Conservation (phyloP, 179 eudicot species). For the Vitellaria paradoxa region DNA sequence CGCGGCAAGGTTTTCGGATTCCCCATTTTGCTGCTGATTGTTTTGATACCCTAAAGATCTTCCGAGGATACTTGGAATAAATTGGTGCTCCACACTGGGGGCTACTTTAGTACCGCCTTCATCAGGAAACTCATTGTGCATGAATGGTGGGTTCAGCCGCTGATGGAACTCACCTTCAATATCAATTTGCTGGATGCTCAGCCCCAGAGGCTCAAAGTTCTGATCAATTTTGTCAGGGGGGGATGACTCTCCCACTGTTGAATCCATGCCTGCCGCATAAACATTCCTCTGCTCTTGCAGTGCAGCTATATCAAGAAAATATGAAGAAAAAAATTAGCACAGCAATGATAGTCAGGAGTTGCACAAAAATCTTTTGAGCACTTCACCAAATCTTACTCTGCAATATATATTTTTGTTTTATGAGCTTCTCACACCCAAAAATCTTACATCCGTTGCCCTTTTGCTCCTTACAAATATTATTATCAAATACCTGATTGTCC, state of each 20-base stretch:
- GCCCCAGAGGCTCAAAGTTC: constrained; percentile 23
- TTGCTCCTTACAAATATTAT: too few relatives aligned
- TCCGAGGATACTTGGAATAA: constrained; percentile 35
- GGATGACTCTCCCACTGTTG: constrained; percentile 49
- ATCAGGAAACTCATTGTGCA: constrained; percentile 23
- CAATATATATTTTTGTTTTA: too few relatives aligned
- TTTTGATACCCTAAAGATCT: constrained; percentile 21
- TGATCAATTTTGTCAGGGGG: constrained; percentile 26
- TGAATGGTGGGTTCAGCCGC: constrained; percentile 8
- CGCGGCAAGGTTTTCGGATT: constrained; percentile 25
- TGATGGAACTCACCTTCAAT: constrained; percentile 18
- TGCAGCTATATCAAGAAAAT: constrained; percentile 29
- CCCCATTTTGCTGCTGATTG: constrained; percentile 18
- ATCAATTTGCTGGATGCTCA: constrained; percentile 26
- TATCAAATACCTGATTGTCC: too few relatives aligned
- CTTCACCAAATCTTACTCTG: background rate
- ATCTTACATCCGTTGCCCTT: too few relatives aligned
- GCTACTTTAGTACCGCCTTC: constrained; percentile 22
- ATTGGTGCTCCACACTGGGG: constrained; percentile 43
- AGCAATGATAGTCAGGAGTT: background rate
- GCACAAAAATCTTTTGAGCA: background rate
- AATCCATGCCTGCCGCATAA: constrained; percentile 36
- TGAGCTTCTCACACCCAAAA: too few relatives aligned
- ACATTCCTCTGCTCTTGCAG: constrained; percentile 39
- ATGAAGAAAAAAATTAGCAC: background rate